These are phyloP conservation scores for Centaurea solstitialis DNA, from an alignment of 129 eudicot genomes.

Conservation along the genomic window DNA sequence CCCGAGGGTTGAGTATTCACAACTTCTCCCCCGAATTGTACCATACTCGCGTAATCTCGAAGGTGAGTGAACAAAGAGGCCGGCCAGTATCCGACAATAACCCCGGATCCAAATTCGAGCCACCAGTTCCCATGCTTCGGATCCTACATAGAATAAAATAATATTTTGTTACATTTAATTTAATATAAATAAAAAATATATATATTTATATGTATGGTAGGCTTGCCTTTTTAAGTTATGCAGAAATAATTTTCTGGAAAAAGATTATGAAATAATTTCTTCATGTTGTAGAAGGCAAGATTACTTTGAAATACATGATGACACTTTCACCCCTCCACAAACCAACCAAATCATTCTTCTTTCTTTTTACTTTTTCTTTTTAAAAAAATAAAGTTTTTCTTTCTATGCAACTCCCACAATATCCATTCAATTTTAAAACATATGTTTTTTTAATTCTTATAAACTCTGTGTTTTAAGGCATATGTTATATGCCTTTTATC, in stretches of 20 bases:
- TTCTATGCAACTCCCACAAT: not conserved
- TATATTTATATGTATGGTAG: not conserved
- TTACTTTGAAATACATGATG: constrained; percentile 35
- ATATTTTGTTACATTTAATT: not conserved
- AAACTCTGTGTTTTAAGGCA: not conserved
- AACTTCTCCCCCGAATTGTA: constrained; percentile 92
- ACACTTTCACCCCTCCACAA: constrained; percentile 33
- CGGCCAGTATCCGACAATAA: constrained; percentile 91
- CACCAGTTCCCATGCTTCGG: constrained; percentile 99
- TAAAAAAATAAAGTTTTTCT: not conserved
- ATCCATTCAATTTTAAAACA: not conserved
- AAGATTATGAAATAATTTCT: constrained; percentile 23
- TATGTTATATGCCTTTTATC: not conserved
- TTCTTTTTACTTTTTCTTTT: constrained; percentile 14
- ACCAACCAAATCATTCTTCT: constrained; percentile 31
- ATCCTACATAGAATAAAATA: constrained; percentile 46
- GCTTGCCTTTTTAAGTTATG: constrained; percentile 15
- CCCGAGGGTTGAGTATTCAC: constrained; percentile 59
- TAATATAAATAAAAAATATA: not conserved
- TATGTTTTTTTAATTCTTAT: not conserved
- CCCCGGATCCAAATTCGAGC: constrained; percentile 91
- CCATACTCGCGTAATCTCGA: constrained; percentile 72
- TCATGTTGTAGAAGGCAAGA: constrained; percentile 34
- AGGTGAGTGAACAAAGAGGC: constrained; percentile 75
- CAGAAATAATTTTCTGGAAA: not conserved